Evolutionary conservation across 352 stramenopile species (phyloP), one percentile per base, ranked within the genome.

Genomic region (Phytophthora meadii): DNA sequence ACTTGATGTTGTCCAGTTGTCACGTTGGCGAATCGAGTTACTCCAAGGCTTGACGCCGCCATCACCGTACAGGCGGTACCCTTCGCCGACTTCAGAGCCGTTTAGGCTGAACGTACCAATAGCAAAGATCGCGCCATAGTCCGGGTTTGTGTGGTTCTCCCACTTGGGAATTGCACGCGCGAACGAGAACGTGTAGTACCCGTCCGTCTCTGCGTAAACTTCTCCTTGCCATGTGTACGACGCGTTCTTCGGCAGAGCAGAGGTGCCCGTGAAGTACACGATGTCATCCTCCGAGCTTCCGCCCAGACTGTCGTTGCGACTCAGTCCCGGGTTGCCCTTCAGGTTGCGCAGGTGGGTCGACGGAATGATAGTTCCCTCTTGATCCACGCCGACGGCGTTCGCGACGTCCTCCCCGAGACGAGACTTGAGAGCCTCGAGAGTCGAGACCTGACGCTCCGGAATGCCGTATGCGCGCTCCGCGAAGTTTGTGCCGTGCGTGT

Each of bases 1-100:
- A 54, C 67, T 75, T 71, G 67, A 71, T 71, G 47, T 71, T 71
- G 28, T 75, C 67, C 67, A 72, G 54, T 68, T 68, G 46, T 75
- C 61, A 19, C 61, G 61, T 14, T 75, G 41, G 67, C 61, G 40
- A n/a, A 75, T 75, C 28, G 67, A 65, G 55, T 75, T 75, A 52
- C 55, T 68, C 67, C 67, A 75, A 2, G 67, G 67, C 55, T 75
- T 75, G 4, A 71, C 51, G 8, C 67, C 67, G 25, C 67, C 67
- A 19, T 71, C 56, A 5, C 67, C 67, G 12, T 54, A 68, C 27
- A 75, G 32, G 11, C 67, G 67, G 56, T 68, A 75, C 11, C 67
- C 67, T n/a, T 64, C 67, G 2, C 51, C 40, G 5, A 61, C 52
- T 8, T 71, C 61, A 1, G 61, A 52, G 37, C 55, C 67, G 55